A percentile compares a stretch with the other conserved stretches of the same genome.
Conservation (phyloP, 495 filamentous ascomycete genomes). For the Lentithecium fluviatile region DNA sequence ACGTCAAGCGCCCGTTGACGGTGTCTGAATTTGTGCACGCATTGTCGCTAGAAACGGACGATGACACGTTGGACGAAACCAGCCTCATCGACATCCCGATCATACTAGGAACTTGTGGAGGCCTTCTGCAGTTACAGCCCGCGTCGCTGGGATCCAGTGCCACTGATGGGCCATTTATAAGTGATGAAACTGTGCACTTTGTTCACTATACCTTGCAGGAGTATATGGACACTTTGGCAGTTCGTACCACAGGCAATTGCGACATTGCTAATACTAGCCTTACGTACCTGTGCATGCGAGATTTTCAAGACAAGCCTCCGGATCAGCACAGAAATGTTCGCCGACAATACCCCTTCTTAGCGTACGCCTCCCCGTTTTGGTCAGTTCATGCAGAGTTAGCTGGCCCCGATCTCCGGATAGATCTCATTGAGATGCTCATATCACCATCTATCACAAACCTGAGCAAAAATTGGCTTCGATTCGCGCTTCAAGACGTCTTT, state of each 20-base stretch:
- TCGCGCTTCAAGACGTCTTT: not conserved
- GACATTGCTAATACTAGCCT: not conserved
- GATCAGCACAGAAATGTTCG: not conserved
- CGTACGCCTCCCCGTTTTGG: not conserved
- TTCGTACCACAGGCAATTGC: not conserved
- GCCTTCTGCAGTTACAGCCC: not conserved
- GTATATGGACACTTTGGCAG: not conserved
- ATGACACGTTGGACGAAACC: not conserved
- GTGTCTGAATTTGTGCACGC: not conserved
- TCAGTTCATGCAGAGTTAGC: not conserved
- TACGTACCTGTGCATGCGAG: not conserved
- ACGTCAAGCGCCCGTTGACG: conserved; percentile 5
- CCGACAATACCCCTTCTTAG: not conserved
- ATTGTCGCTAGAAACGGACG: not conserved
- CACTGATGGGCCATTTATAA: not conserved
- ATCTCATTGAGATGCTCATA: not conserved
- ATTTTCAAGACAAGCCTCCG: not conserved
- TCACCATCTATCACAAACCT: not conserved
- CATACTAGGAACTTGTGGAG: conserved; percentile 1
- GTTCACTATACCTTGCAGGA: not conserved
- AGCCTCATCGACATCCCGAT: conserved; percentile 2
- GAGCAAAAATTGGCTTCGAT: not conserved
- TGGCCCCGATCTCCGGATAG: not conserved
- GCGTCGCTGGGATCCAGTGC: not conserved
- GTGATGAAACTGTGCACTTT: not conserved